Conservation (phyloP, 331 rosid species). For the Arachis monticola region DNA sequence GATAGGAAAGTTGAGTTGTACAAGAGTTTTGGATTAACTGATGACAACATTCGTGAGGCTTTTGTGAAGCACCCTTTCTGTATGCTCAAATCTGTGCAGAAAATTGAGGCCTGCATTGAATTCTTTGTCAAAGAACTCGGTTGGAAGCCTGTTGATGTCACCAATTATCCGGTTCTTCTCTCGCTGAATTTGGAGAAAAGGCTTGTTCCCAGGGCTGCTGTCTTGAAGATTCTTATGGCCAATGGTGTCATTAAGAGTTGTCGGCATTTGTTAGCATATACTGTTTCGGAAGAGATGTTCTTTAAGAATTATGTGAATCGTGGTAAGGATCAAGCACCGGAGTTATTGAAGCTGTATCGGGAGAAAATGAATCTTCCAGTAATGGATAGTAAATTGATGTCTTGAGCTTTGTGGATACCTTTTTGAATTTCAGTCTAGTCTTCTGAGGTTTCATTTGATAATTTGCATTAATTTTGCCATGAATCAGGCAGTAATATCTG, state of each 20-base stretch:
- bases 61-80: too few relatives aligned
- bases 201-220: constrained; percentile 15
- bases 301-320: constrained; percentile 41
- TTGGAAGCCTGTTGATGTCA: not conserved
- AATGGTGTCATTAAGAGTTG: constrained; percentile 28
- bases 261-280: not conserved
- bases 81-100: not conserved
- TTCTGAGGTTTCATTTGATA: not conserved
- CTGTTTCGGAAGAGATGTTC: constrained; percentile 13
- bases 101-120: constrained; percentile 1
- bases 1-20: too few relatives aligned
- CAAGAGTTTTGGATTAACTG: too few relatives aligned
- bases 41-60: too few relatives aligned
- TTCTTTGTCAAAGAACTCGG: constrained; percentile 11
- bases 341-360: constrained; percentile 20
- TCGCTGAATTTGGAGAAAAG: not conserved
- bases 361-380: constrained; percentile 7
- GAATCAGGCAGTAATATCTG: not conserved
- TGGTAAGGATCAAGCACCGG: constrained; percentile 20
- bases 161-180: not conserved
- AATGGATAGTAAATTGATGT: not conserved
- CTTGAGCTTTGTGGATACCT: not conserved
- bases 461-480: not conserved
- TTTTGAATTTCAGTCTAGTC: not conserved
- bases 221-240: not conserved